Conservation (phyloP, 2,329 filamentous ascomycete species). For the Alternaria conjuncta region DNA sequence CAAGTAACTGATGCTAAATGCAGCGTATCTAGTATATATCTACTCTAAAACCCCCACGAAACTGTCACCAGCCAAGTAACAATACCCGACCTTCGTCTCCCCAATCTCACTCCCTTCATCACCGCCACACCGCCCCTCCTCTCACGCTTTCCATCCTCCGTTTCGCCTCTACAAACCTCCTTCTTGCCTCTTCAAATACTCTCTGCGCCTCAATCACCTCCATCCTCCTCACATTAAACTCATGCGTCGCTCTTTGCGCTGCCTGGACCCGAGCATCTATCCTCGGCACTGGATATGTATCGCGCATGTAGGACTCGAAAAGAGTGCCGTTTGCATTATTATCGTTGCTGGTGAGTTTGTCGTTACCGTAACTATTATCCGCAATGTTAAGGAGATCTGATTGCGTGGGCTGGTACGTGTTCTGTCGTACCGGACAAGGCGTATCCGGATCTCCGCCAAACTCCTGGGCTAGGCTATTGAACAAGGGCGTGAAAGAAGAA, state of each 20-base stretch:
- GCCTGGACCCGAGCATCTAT: constrained; percentile 1
- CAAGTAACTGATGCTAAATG: background rate
- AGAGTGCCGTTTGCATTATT: background rate
- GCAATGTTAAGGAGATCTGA: background rate
- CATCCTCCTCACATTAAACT: constrained; percentile 10
- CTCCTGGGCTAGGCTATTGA: background rate
- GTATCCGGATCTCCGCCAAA: background rate
- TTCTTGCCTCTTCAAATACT: background rate
- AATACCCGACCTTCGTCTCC: background rate
- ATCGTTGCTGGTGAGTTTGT: background rate
- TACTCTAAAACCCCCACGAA: background rate
- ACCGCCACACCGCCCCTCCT: background rate
- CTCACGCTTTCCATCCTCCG: constrained; percentile 6
- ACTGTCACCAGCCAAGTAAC: background rate
- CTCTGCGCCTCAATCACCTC: constrained; percentile 5
- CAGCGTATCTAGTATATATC: background rate
- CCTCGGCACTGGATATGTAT: background rate
- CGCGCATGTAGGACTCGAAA: background rate
- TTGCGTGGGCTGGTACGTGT: background rate
- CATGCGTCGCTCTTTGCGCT: constrained; percentile 8
- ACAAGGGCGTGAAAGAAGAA: background rate
- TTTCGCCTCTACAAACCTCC: constrained; percentile 7
- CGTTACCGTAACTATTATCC: background rate
- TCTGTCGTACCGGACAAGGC: background rate
- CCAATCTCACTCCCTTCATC: background rate